A percentile compares a stretch with the other conserved stretches of the same genome.
phyloP scores from a whole-genome alignment of 768 basidiomycete genomes.

The Panellus pusillus region DNA sequence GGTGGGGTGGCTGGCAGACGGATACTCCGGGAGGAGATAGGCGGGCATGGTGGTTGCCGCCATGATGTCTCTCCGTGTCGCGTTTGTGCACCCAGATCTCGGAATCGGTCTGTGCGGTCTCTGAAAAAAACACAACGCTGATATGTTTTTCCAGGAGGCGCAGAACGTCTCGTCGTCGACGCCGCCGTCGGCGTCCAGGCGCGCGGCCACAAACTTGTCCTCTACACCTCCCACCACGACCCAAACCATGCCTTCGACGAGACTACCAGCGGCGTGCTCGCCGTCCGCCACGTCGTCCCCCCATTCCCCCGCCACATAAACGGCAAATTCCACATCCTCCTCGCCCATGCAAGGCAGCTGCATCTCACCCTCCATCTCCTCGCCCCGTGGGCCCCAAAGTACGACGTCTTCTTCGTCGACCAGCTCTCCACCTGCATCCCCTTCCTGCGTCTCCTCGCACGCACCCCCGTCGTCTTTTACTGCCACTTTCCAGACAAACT shows the following conservation, averaged over 20 bases:
- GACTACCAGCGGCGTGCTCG: slow-evolving; percentile 83
- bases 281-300: slow-evolving; percentile 67
- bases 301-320: slow-evolving; percentile 78
- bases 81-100: slow-evolving; percentile 92
- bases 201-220: slow-evolving; percentile 79
- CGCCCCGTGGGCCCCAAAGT: slow-evolving; percentile 41
- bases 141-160: slow-evolving; percentile 86
- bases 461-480: slow-evolving; percentile 91
- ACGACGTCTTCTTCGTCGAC: slow-evolving; percentile 93
- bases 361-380: slow-evolving; percentile 76
- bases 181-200: slow-evolving; percentile 87
- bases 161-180: slow-evolving; percentile 93
- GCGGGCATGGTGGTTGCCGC: slow-evolving; percentile 71
- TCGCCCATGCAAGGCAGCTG: slow-evolving; percentile 86
- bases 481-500: slow-evolving; percentile 98
- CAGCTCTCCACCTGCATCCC: slow-evolving; percentile 94
- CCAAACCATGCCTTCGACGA: slow-evolving; percentile 89
- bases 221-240: slow-evolving; percentile 95
- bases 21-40: slow-evolving; percentile 73
- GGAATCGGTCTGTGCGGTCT: slow-evolving; percentile 94
- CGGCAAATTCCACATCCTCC: slow-evolving; percentile 85
- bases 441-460: slow-evolving; percentile 63
- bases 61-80: slow-evolving; percentile 61
- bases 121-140: too few species aligned
- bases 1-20: slow-evolving; percentile 74